Conservation (phyloP, 2,329 filamentous ascomycete species). For the Fusarium burgessii region DNA sequence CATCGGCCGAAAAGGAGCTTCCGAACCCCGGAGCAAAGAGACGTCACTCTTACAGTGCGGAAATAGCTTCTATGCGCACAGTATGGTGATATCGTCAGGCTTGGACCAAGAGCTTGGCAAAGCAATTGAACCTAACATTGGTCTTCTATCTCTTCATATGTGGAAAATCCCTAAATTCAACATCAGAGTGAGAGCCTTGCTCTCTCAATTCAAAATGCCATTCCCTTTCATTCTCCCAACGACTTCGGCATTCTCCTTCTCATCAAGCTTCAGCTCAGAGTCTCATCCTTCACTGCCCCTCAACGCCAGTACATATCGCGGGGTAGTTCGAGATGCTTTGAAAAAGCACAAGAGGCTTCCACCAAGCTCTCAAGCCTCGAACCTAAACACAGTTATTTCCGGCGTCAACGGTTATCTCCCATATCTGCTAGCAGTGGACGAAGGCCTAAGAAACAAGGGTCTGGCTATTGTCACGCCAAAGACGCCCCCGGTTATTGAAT, state of each 20-base stretch:
- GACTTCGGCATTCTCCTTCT: constrained; percentile 87
- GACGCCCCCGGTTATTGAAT: constrained; percentile 75
- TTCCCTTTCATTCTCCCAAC: constrained; percentile 91
- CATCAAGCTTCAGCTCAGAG: constrained; percentile 78
- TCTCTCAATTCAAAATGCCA: constrained; percentile 72
- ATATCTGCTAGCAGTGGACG: constrained; percentile 82
- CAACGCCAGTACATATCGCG: constrained; percentile 83
- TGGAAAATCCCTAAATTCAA: not conserved
- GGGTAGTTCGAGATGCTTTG: constrained; percentile 82
- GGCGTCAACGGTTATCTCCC: constrained; percentile 83
- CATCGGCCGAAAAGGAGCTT: constrained; percentile 37
- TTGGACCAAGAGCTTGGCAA: constrained; percentile 40
- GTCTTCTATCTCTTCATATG: not conserved
- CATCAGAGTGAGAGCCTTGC: not conserved
- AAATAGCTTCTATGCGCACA: not conserved
- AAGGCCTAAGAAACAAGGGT: constrained; percentile 69
- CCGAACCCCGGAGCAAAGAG: constrained; percentile 41
- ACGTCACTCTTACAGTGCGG: constrained; percentile 26
- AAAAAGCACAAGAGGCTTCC: constrained; percentile 93
- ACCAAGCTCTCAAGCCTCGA: constrained; percentile 74
- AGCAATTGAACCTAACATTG: constrained; percentile 13
- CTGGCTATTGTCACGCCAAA: constrained; percentile 67
- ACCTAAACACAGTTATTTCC: constrained; percentile 76
- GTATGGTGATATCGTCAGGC: constrained; percentile 42
- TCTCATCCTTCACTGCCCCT: constrained; percentile 92